A percentile compares a stretch with the other conserved stretches of the same genome.
Evolutionary conservation across 106 monocot genomes (phyloP).

Genomic region (Dendrobium catenatum): DNA sequence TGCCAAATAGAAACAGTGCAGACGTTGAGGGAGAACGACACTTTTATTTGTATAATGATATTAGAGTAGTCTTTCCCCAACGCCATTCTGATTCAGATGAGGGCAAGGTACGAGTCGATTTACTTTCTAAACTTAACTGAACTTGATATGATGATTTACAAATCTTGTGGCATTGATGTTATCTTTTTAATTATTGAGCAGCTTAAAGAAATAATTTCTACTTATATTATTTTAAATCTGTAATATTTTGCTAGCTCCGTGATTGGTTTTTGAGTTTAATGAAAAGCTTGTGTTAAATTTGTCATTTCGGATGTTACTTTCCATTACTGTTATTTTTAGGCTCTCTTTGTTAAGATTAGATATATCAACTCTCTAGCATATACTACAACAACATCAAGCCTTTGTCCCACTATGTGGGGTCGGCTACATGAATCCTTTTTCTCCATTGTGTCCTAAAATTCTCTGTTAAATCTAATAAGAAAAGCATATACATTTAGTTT

Average conservation of each 20-base stretch:
- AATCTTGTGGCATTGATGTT: neutral
- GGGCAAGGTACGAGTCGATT: conserved; percentile 58
- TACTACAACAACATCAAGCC: too few relatives aligned
- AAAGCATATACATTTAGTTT: too few relatives aligned
- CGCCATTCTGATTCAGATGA: conserved; percentile 94
- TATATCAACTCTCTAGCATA: too few relatives aligned
- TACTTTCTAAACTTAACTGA: neutral
- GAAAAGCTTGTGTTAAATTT: neutral
- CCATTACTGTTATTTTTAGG: neutral
- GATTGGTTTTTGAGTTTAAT: neutral
- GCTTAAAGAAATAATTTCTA: neutral
- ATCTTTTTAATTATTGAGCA: neutral
- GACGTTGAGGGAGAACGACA: conserved; percentile 45
- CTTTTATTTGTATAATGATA: conserved; percentile 90
- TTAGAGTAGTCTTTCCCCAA: conserved; percentile 90
- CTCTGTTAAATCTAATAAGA: too few relatives aligned
- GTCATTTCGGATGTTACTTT: neutral
- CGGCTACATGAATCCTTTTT: too few relatives aligned
- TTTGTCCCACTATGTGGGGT: too few relatives aligned
- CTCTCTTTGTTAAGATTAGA: too few relatives aligned
- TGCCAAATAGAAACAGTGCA: conserved; percentile 18
- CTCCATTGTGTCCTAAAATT: too few relatives aligned
- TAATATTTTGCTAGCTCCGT: neutral
- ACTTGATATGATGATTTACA: neutral
- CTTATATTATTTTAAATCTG: neutral